Base-by-base conservation (phyloP, 192 early-diverging fungal genomes). In the Backusella tarrabulga region DNA sequence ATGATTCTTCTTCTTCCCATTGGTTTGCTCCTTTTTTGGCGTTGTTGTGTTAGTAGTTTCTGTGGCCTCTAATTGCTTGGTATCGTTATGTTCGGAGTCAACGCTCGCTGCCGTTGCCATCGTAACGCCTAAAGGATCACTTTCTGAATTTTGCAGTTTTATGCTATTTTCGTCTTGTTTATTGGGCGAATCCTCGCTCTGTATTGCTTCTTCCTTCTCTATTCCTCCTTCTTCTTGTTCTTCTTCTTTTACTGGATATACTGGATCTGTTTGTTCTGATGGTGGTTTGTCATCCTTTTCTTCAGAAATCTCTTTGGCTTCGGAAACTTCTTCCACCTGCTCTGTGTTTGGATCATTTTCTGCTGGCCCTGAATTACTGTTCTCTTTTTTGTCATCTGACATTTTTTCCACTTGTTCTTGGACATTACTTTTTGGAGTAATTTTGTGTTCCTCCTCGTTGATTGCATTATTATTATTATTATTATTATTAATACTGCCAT, bases 1-100 rank as follows among this genome's bases (percentile, higher is more conserved):
- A 23, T 70, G 36, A 11, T 41, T 70, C 36, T 70, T 70, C 40
- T 70, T 70, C 38, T 70, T 70, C 41, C 38, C 68, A 70, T 70
- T 70, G 36, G 68, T 35, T 21, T 6, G 21, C 6, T 40, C 68
- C 38, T 38, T 38, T 26, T 70, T 70, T 38, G 17, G n/a, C 19
- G 40, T 38, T 70, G 21, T n/a, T 21, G 35, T 40, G 3, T 21
- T n/a, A 2, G 1, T 69, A 1, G n/a, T 38, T 21, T 68, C 68
- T 69, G 19, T 7, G 1, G 21, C 4, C 19, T 56, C 54, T 21
- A 9, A 9, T 21, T 56, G 8, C 23, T 56, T 0, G 8, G 8
- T 3, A 9, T 1, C 21, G 2, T 56, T 56, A 7, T 7, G 17
- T 17, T 54, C n/a, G 19, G 8, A 7, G 26, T 56, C 54, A 26